Conservation (phyloP, 495 filamentous ascomycete genomes). For the Aspergillus olivimuriae region DNA sequence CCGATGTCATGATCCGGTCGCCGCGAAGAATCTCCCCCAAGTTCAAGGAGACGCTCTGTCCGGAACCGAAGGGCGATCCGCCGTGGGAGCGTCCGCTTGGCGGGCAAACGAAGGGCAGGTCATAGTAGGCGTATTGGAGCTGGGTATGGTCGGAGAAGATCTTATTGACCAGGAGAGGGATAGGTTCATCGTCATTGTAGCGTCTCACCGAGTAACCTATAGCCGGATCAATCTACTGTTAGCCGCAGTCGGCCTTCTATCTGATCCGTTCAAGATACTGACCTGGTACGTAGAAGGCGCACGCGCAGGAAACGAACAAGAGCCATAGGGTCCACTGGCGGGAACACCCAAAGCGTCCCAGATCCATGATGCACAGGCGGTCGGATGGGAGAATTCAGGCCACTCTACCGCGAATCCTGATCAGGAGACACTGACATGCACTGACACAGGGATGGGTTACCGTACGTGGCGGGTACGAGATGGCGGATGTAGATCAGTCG, state of each 20-base stretch:
- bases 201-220: constrained; percentile 71
- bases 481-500: constrained; percentile 9
- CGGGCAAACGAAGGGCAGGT: constrained; percentile 87
- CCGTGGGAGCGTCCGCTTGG: constrained; percentile 64
- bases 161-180: constrained; percentile 91
- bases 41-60: constrained; percentile 78
- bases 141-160: constrained; percentile 90
- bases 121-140: constrained; percentile 89
- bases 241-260: constrained; percentile 10
- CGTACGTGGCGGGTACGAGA: constrained; percentile 15
- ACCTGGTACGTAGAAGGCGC: constrained; percentile 80
- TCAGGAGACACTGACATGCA: constrained; percentile 21
- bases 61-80: constrained; percentile 67
- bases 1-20: constrained; percentile 83
- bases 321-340: constrained; percentile 30
- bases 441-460: constrained; percentile 4
- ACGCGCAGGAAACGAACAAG: constrained; percentile 34
- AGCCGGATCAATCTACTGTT: constrained; percentile 6
- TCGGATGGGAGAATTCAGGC: constrained; percentile 22
- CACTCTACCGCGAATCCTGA: constrained; percentile 10
- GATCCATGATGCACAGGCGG: constrained; percentile 23
- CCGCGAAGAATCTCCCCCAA: constrained; percentile 90
- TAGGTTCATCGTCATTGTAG: constrained; percentile 72
- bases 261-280: constrained; percentile 19
- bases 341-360: constrained; percentile 17